A percentile compares a stretch with the other conserved stretches of the same genome.
Conservation (phyloP, 2,329 filamentous ascomycete species). For the Cadophora luteo-olivacea region DNA sequence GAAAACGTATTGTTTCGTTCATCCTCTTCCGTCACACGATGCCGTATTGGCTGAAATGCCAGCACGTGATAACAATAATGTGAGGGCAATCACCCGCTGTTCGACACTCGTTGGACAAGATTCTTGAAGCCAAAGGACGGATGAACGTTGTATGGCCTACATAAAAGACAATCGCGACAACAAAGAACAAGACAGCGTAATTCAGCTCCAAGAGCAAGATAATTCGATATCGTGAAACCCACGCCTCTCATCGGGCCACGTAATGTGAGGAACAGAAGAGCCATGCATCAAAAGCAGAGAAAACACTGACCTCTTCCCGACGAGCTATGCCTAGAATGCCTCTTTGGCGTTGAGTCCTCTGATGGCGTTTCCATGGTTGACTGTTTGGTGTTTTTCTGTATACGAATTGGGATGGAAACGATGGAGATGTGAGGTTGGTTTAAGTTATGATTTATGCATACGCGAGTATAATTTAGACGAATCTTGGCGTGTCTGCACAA, state of each 20-base stretch:
- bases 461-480: neutral
- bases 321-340: conserved; percentile 36
- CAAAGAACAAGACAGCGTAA: neutral
- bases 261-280: conserved; percentile 1
- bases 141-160: too few species aligned
- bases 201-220: neutral
- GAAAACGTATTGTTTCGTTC: conserved; percentile 6
- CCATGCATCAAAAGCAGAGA: neutral
- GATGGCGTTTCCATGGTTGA: conserved; percentile 33
- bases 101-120: too few species aligned
- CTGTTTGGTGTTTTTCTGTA: conserved; percentile 12
- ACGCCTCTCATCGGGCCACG: neutral
- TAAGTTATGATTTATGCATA: conserved; percentile 7
- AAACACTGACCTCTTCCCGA: conserved; percentile 35
- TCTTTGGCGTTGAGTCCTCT: conserved; percentile 31
- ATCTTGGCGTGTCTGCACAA: neutral
- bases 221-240: neutral
- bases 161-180: neutral
- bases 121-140: too few species aligned
- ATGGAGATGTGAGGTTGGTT: conserved; percentile 11
- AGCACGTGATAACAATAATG: conserved; percentile 9
- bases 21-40: conserved; percentile 7
- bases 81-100: too few species aligned
- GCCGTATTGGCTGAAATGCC: neutral
- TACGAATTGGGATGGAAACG: neutral